Evolutionary conservation across 2,329 filamentous ascomycete species (phyloP).

Genomic region (Emmonsiellopsis sp.): DNA sequence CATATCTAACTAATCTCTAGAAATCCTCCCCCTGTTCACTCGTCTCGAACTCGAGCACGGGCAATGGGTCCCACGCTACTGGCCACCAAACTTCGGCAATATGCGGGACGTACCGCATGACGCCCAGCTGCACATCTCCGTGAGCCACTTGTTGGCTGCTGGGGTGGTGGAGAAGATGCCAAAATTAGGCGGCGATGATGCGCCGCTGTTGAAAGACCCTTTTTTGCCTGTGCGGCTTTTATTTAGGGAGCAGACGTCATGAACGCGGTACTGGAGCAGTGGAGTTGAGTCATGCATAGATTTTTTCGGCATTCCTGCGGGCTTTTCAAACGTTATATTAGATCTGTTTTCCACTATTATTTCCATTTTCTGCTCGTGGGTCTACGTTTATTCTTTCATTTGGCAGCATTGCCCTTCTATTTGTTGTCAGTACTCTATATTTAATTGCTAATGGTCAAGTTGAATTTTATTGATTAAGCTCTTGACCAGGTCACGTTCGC

Average conservation of each 20-base stretch:
- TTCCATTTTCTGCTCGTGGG: no score
- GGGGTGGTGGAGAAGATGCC: constrained; percentile 15
- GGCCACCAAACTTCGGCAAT: constrained; percentile 25
- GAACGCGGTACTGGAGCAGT: constrained; percentile 1
- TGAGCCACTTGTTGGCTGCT: constrained; percentile 17
- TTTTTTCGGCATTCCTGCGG: no score
- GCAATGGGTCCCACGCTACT: constrained; percentile 24
- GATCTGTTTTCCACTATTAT: no score
- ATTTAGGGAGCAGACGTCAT: constrained; percentile 2
- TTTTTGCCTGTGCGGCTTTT: constrained; percentile 5
- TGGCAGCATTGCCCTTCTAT: no score
- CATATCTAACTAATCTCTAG: constrained; percentile 9
- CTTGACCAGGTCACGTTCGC: no score
- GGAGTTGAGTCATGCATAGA: background rate
- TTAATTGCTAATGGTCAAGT: no score
- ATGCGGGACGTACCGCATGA: constrained; percentile 22
- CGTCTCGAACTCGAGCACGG: constrained; percentile 25
- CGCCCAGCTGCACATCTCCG: constrained; percentile 21
- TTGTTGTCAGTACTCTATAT: no score
- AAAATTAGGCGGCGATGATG: constrained; percentile 11
- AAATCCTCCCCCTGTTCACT: constrained; percentile 26
- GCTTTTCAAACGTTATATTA: no score
- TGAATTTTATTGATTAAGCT: no score
- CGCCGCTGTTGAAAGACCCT: constrained; percentile 10
- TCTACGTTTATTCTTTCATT: no score